A percentile compares a stretch with the other conserved stretches of the same genome.
Evolutionary conservation across 192 early-diverging fungal species (phyloP).

Genomic region (Coemansia sp.): DNA sequence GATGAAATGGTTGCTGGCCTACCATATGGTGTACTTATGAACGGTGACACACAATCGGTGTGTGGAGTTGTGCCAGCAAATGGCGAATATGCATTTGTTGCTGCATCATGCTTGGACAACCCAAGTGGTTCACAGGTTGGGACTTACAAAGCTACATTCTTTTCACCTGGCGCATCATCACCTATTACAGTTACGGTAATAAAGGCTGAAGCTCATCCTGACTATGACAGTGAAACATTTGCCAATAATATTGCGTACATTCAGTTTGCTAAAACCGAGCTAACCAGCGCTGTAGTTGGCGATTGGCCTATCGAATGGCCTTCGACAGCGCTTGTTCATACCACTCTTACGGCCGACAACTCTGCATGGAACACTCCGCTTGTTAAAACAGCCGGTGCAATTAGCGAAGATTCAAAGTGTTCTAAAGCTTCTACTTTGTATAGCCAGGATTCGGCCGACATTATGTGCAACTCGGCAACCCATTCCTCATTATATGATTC

Average conservation of each 20-base stretch:
- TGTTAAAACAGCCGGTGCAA: neutral
- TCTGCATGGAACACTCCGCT: slow-evolving; percentile 5
- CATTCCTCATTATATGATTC: slow-evolving; percentile 2
- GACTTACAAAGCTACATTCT: slow-evolving; percentile 6
- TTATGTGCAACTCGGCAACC: neutral
- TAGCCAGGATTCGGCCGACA: neutral
- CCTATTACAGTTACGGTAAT: neutral
- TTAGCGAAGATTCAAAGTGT: neutral
- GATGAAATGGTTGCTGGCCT: neutral
- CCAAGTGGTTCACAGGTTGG: neutral
- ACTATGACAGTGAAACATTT: slow-evolving; percentile 4
- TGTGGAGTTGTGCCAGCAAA: slow-evolving; percentile 6
- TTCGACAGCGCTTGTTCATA: slow-evolving; percentile 4
- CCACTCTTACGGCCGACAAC: neutral
- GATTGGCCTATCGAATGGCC: slow-evolving; percentile 17
- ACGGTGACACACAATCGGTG: slow-evolving; percentile 2
- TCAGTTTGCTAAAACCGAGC: neutral
- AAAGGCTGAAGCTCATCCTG: neutral
- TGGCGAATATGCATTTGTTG: slow-evolving; percentile 12
- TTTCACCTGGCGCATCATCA: neutral
- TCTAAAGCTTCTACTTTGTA: slow-evolving; percentile 7
- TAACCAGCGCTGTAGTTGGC: neutral
- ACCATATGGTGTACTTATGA: slow-evolving; percentile 5
- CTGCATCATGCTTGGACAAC: slow-evolving; percentile 11
- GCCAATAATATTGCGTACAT: slow-evolving; percentile 19